phyloP scores from a whole-genome alignment of 2,329 filamentous ascomycete genomes.

The Simplicillium sp. region DNA sequence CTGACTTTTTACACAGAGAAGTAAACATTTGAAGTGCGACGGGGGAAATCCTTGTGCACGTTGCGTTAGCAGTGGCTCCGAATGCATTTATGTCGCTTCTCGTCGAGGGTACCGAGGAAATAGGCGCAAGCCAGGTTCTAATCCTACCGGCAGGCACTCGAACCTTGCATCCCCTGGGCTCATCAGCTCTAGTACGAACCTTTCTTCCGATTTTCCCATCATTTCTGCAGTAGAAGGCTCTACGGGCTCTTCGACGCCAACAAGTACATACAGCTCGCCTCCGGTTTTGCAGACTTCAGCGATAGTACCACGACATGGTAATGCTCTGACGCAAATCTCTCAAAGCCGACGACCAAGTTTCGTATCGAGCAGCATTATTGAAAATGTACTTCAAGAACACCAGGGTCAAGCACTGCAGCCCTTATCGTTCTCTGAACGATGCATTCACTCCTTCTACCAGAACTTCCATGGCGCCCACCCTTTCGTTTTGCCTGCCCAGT shows the following conservation, averaged over 20 bases:
- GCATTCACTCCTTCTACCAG: conserved; percentile 48
- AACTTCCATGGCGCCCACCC: conserved; percentile 50
- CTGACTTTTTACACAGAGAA: conserved; percentile 28
- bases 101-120: conserved; percentile 64
- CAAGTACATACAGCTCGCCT: too few species aligned
- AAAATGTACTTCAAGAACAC: too few species aligned
- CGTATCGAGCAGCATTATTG: too few species aligned
- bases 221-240: too few species aligned
- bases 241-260: too few species aligned
- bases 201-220: too few species aligned
- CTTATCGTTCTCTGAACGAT: conserved; percentile 36
- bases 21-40: conserved; percentile 69
- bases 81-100: conserved; percentile 66
- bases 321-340: too few species aligned
- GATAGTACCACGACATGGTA: too few species aligned
- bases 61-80: conserved; percentile 46
- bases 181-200: conserved; percentile 22
- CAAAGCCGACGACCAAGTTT: too few species aligned
- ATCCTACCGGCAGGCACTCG: conserved; percentile 19
- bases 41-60: conserved; percentile 60
- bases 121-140: conserved; percentile 16
- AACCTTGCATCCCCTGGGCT: too few species aligned
- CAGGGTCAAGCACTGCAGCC: conserved; percentile 7
- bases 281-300: too few species aligned
- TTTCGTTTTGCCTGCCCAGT: conserved; percentile 44